Base-by-base conservation (phyloP, 1,139 yeast species). In the Debaryomyces sp. region DNA sequence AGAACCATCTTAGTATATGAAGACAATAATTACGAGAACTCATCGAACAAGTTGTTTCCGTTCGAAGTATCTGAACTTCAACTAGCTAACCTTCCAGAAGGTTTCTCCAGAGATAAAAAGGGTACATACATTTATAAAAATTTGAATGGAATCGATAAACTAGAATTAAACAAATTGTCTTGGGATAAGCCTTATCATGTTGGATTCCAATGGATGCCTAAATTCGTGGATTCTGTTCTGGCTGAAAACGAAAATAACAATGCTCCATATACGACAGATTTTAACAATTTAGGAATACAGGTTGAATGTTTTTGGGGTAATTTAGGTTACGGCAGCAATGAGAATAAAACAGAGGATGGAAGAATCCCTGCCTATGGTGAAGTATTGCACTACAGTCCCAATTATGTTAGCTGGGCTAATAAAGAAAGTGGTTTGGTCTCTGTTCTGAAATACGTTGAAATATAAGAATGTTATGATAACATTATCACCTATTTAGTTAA, bases 121-220 rank as follows among this genome's bases (percentile, higher is more conserved):
- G 86, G 85, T 2, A 81, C 80, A 52, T 80, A 76, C 49, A 58
- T 74, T n/a, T 82, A 61, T 64, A 84, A 82, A 62, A 70, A 75
- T 54, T 64, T 75, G 54, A 66, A 71, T 38, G 96, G 96, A 13
- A 85, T 89, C 46, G 81, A 83, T 51, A 76, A 75, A 46, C 58
- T 88, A 5, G 78, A 78, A 41, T 63, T 90, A 49, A 88, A 86
- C 62, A 88, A 86, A 60, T 68, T 87, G 32, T 75, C 79, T 57
- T 85, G 89, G 84, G 68, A 78, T 13, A 72, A 71, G 45, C 70
- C 74, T 1, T 87, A 81, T 59, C 87, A 78, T 54, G 54, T 90
- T 44, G 88, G 85, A 1, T 61, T 90, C 48, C 88, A 87, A 59
- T 89, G 96, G 96, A 73, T 87, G 38, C 96, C 96, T 4, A 78